These are phyloP conservation scores for Tulasnella sp. DNA, from an alignment of 768 basidiomycete species.

Conservation along the genomic window DNA sequence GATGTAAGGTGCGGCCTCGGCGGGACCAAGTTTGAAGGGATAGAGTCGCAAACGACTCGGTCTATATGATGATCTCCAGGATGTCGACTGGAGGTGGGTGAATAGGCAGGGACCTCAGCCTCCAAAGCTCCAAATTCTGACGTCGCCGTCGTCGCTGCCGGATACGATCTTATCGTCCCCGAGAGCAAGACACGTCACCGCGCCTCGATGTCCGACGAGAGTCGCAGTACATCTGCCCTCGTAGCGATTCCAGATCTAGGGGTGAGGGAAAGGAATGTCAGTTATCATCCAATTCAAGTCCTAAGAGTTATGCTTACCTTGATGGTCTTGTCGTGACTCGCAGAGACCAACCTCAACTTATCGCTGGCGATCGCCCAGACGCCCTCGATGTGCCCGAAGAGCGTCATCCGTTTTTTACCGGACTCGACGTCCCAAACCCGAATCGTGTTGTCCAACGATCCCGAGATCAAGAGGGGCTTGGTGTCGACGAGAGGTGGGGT, in stretches of 20 bases:
- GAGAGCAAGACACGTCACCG: constrained; percentile 87
- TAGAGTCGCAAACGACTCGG: too few relatives aligned
- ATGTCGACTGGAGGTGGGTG: too few relatives aligned
- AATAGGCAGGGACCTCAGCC: constrained; percentile 18
- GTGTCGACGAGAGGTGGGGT: not conserved
- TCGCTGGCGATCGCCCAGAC: constrained; percentile 96
- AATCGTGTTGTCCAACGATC: constrained; percentile 92
- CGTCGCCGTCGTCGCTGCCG: constrained; percentile 90
- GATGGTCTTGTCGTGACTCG: constrained; percentile 95
- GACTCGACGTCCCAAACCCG: constrained; percentile 94
- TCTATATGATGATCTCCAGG: too few relatives aligned
- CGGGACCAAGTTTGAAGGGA: too few relatives aligned
- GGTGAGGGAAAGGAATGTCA: constrained; percentile 21
- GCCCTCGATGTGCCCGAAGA: constrained; percentile 98
- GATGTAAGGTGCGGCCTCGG: too few relatives aligned
- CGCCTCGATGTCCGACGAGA: constrained; percentile 90
- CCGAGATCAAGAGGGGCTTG: constrained; percentile 76
- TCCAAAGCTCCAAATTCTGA: constrained; percentile 74
- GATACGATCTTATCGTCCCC: constrained; percentile 96
- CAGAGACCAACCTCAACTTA: constrained; percentile 87
- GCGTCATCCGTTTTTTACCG: constrained; percentile 73
- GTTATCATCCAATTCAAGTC: too few relatives aligned
- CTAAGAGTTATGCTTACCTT: constrained; percentile 60
- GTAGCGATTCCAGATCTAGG: constrained; percentile 90
- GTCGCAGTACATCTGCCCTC: constrained; percentile 86